These are phyloP conservation scores for Glycine soja DNA, from an alignment of 306 rosid species.

Conservation along the genomic window DNA sequence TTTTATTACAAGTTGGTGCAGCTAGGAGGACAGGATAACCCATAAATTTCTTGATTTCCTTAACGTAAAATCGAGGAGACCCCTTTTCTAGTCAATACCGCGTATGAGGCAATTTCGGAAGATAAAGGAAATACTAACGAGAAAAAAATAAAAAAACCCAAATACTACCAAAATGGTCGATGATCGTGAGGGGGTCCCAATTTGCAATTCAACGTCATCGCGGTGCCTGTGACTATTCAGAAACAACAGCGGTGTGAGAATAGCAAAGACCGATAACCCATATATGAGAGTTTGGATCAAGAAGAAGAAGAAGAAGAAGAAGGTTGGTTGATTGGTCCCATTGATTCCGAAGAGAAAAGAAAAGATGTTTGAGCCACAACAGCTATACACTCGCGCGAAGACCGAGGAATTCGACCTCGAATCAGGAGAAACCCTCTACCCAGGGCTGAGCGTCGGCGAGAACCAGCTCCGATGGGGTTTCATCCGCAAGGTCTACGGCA, in stretches of 20 bases:
- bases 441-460: constrained; percentile 79
- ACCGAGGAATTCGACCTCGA: constrained; percentile 69
- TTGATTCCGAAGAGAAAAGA: neutral
- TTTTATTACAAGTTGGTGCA: too few relatives aligned
- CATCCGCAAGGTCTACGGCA: constrained; percentile 93
- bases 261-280: neutral
- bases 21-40: too few relatives aligned
- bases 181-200: too few relatives aligned
- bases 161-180: too few relatives aligned
- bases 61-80: too few relatives aligned
- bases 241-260: neutral
- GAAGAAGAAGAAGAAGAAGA: too few relatives aligned
- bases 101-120: too few relatives aligned
- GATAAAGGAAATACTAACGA: too few relatives aligned
- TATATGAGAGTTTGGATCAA: neutral
- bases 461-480: constrained; percentile 99
- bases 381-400: constrained; percentile 57
- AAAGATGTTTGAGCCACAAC: constrained; percentile 41
- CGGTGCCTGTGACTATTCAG: neutral
- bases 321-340: neutral
- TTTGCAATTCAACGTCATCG: neutral
- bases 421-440: constrained; percentile 82
- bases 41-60: too few relatives aligned
- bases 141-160: too few relatives aligned
- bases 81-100: too few relatives aligned